A percentile compares a stretch with the other conserved stretches of the same genome.
Conservation (phyloP, 2,329 filamentous ascomycete species). For the Neoscytalidium dimidiatum region DNA sequence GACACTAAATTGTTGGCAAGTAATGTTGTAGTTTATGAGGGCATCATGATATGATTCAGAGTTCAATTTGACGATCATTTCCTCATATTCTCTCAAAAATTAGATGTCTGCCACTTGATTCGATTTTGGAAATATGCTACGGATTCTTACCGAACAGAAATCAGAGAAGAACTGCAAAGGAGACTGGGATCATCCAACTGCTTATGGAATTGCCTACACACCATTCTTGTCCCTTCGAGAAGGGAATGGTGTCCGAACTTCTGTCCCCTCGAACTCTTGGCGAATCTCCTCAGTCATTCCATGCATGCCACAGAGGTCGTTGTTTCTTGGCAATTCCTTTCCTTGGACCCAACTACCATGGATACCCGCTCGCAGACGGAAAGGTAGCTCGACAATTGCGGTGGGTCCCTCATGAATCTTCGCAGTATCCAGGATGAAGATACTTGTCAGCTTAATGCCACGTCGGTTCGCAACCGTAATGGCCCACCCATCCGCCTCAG, state of each 20-base stretch:
- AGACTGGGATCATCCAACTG: too few relatives aligned
- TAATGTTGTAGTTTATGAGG: too few relatives aligned
- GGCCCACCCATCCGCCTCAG: not conserved
- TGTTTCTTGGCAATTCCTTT: not conserved
- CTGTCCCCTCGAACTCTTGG: not conserved
- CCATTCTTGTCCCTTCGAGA: not conserved
- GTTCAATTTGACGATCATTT: too few relatives aligned
- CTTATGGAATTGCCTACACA: too few relatives aligned
- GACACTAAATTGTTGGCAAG: not conserved
- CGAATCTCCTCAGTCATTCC: not conserved
- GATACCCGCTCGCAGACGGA: not conserved
- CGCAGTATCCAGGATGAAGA: not conserved
- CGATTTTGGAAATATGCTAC: too few relatives aligned
- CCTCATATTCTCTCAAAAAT: too few relatives aligned
- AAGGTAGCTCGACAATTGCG: not conserved
- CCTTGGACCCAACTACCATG: not conserved
- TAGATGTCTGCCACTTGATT: too few relatives aligned
- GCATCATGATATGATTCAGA: too few relatives aligned
- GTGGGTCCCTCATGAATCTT: not conserved
- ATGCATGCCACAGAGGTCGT: not conserved
- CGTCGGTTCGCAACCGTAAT: not conserved
- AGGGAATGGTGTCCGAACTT: not conserved
- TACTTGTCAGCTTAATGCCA: not conserved
- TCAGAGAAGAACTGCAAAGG: too few relatives aligned
- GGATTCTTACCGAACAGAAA: too few relatives aligned